Evolutionary conservation across 164 flowering plant genomes (phyloP), one percentile per base, ranked within the genome.

Genomic region (Berberis thunbergii): DNA sequence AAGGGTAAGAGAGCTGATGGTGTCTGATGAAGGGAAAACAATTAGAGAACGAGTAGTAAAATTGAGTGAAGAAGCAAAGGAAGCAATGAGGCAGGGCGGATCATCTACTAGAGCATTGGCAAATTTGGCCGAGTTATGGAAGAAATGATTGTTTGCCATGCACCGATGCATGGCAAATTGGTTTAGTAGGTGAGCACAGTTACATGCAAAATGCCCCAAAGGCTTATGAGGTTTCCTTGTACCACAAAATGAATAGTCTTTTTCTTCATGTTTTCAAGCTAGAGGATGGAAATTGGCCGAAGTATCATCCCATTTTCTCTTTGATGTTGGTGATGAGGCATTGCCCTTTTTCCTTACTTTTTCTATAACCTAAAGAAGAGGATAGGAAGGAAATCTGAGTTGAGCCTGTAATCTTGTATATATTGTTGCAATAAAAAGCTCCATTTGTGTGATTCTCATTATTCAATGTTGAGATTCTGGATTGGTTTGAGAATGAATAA

Each of bases 1-100:
- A 43, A 46, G 74, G 11, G 76, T 80, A 42, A 69, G 64, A 44
- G 72, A 67, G 67, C n/a, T 78, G 70, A 74, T 80, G 76, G 75
- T 54, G 9, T 64, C 72, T 46, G 77, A 61, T 43, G 65, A 64
- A 45, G 79, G 82, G 58, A 64, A 61, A 13, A 46, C 43, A 2
- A 39, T 80, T 8, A 65, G 78, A 48, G 69, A 73, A 58, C 48
- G 63, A 52, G 69, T 67, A 5, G 26, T 49, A 59, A 67, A 10
- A 70, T 43, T 3, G 12, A 59, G 45, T 38, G 56, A 63, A 11
- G 70, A 43, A 48, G 83, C 79, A 0, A 58, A 41, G 61, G 71
- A 48, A 0, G 77, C 81, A 2, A 12, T 72, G 53, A 41, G 57
- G 7, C 75, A 65, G 7, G 78, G 72, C 11, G 84, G 84, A 4